Base-by-base conservation (phyloP, 306 rosid genomes). In the Acacia acuminata region DNA sequence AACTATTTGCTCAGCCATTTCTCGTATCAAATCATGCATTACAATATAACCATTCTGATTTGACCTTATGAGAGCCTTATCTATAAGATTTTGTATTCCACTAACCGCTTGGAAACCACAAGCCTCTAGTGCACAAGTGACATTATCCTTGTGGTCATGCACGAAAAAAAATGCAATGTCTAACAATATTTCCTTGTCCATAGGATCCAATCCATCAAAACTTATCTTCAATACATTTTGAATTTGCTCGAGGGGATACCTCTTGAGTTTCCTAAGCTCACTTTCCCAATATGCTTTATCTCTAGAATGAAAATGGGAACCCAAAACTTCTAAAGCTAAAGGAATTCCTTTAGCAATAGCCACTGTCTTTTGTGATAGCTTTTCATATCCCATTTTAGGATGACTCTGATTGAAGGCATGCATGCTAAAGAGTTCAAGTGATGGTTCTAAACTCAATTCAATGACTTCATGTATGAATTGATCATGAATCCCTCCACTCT, bases 31-130 rank as follows among this genome's bases (percentile, higher is more conserved):
- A 53, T 19, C 22, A 53, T 53, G 60, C 24, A 53, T 53, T 53
- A 4, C 0, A 17, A 53, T 19, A 7, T 0, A 0, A 0, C 7
- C 56, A 50, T 0, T 0, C n/a, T 0, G 0, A 43, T 6, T 0
- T 38, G 1, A 6, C 15, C 19, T 17, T 17, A 53, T 53, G 3
- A 53, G 60, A 53, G 60, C 22, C 19, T 53, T 53, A 5, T 53
- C 10, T 1, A 6, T 7, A 19, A 53, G 60, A 53, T 53, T 6
- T 53, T 17, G 10, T 4, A 6, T 53, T 53, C 60, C 60, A 53
- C 60, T 19, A 6, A 16, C 22, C 1, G 4, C 60, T 53, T 53
- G 0, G 1, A 53, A 53, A 17, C 10, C 60, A 19, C 24, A 53
- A 53, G 60, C 60, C 9, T 53, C 10, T 7, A 53, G 10, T 1